Evolutionary conservation across 2,329 filamentous ascomycete species (phyloP).

Genomic region (Fusarium praegraminearum): DNA sequence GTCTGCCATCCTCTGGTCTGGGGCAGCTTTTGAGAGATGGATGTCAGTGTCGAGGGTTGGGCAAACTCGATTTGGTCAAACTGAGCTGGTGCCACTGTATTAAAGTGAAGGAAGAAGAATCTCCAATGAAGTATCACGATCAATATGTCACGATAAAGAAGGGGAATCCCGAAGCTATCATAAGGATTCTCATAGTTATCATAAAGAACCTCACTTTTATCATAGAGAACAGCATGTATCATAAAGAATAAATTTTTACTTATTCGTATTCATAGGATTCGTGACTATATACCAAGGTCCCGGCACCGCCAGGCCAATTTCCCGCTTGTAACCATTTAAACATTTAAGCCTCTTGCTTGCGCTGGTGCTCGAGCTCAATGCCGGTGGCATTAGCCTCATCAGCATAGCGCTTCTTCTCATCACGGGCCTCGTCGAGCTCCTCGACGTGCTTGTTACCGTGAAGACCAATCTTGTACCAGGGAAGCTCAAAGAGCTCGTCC

Average conservation of each 20-base stretch:
- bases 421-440: slow-evolving; percentile 55
- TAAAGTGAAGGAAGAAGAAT: no score
- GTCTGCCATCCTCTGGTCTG: no score
- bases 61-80: no score
- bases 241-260: slow-evolving; percentile 3
- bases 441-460: slow-evolving; percentile 66
- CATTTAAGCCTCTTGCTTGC: slow-evolving; percentile 39
- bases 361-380: slow-evolving; percentile 54
- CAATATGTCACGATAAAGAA: neutral
- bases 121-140: neutral
- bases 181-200: neutral
- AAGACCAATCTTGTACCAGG: slow-evolving; percentile 79
- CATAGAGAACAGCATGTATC: neutral
- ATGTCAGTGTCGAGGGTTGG: no score
- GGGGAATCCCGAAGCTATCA: no score
- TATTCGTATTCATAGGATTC: slow-evolving; percentile 18
- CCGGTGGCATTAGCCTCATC: slow-evolving; percentile 50
- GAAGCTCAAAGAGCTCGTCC: slow-evolving; percentile 77
- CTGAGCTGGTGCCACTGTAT: no score
- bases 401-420: slow-evolving; percentile 59
- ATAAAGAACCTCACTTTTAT: neutral
- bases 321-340: neutral
- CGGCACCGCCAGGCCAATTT: neutral
- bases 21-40: no score
- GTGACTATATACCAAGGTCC: slow-evolving; percentile 20